These are phyloP conservation scores for Volutella citrinella DNA, from an alignment of 2,329 filamentous ascomycete genomes.

Conservation along the genomic window DNA sequence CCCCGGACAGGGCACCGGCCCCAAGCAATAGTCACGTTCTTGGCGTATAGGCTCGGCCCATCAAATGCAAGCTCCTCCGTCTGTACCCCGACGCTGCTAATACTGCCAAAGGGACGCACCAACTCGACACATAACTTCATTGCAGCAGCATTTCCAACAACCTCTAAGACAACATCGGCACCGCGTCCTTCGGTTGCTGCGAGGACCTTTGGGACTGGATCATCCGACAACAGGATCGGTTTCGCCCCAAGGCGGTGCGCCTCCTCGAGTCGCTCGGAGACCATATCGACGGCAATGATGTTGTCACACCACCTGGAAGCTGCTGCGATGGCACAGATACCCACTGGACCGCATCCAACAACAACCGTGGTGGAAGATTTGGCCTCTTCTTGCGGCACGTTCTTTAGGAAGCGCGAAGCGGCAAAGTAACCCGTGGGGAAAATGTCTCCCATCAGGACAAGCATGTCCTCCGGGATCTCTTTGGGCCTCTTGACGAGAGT, in stretches of 20 bases:
- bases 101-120: constrained; percentile 4
- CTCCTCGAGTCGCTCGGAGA: constrained; percentile 6
- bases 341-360: constrained; percentile 10
- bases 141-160: constrained; percentile 6
- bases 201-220: constrained; percentile 3
- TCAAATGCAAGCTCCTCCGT: constrained; percentile 4
- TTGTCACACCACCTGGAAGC: constrained; percentile 3
- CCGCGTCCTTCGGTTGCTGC: constrained; percentile 7
- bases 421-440: constrained; percentile 11
- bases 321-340: constrained; percentile 7
- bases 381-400: constrained; percentile 1
- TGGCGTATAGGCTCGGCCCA: constrained; percentile 2
- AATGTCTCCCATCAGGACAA: constrained; percentile 11
- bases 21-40: constrained; percentile 9
- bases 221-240: constrained; percentile 2
- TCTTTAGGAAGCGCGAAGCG: constrained; percentile 5
- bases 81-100: constrained; percentile 7
- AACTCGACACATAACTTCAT: constrained; percentile 8
- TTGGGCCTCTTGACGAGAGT: neutral
- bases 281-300: constrained; percentile 8
- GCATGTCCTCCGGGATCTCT: constrained; percentile 6
- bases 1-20: constrained; percentile 8
- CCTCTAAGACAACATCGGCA: constrained; percentile 8
- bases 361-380: constrained; percentile 6
- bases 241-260: constrained; percentile 2